These are phyloP conservation scores for Brasilioporus rufonigricans DNA, from an alignment of 768 basidiomycete genomes.

Conservation along the genomic window DNA sequence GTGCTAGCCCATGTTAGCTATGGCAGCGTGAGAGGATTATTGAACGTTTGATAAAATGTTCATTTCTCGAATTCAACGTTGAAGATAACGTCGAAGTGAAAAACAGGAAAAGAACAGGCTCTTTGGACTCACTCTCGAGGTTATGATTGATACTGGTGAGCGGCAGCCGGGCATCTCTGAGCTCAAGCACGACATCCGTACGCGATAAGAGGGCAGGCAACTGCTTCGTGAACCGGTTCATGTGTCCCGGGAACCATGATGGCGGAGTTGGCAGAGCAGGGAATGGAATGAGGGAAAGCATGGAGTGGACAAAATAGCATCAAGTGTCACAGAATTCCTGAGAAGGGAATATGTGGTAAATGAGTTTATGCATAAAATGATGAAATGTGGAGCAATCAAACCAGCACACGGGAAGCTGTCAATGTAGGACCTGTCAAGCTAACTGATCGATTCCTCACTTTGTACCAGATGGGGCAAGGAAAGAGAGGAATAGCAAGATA, in stretches of 20 bases:
- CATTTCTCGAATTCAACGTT: constrained; percentile 2
- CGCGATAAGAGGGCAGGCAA: constrained; percentile 74
- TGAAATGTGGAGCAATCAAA: constrained; percentile 1
- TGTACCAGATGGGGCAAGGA: neutral
- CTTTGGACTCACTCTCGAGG: constrained; percentile 65
- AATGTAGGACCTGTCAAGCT: neutral
- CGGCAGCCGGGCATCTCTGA: constrained; percentile 89
- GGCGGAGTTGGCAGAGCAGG: constrained; percentile 65
- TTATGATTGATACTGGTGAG: constrained; percentile 90
- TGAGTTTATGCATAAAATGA: constrained; percentile 5
- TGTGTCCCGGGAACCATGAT: constrained; percentile 97
- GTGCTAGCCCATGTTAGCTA: constrained; percentile 13
- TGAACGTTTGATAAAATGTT: constrained; percentile 19
- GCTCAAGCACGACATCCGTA: constrained; percentile 91
- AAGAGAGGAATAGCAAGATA: neutral
- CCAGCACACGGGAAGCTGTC: neutral
- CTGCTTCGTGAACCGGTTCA: constrained; percentile 81
- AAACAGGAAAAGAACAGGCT: neutral
- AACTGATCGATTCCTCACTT: neutral
- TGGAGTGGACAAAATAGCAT: constrained; percentile 17
- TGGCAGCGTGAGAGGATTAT: constrained; percentile 23
- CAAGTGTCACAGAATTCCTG: constrained; percentile 7
- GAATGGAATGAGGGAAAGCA: constrained; percentile 37
- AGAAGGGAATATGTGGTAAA: constrained; percentile 9
- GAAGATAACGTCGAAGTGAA: constrained; percentile 2